Base-by-base conservation (phyloP, 2,329 filamentous ascomycete species). In the Coniochaeta sp. region DNA sequence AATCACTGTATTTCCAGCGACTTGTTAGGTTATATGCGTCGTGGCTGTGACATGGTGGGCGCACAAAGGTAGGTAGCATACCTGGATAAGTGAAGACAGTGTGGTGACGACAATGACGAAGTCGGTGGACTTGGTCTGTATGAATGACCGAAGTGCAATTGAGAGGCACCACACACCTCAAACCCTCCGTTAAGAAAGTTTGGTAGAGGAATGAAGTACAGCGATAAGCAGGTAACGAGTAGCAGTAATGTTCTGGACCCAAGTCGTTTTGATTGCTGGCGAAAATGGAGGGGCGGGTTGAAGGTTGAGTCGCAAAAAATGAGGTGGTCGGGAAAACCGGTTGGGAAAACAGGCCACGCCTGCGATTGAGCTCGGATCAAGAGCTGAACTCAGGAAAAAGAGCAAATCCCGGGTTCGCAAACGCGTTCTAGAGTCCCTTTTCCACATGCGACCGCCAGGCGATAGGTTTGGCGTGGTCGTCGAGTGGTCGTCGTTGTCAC, bases 241-340 rank as follows among this genome's bases (percentile, higher is more conserved):
- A 38, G 17, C 31, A 56, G 54, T 36, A 38, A 22, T 36, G 47
- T 31, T 26, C 47, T 52, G 47, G 22, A 22, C 43, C 43, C n/a
- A 47, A 24, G 43, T 22, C n/a, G 43, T 22, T 47, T 47, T 47
- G 43, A 24, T 24, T 11, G 43, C 19, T 40, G 38, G n/a, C 6
- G 56, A 58, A 58, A 44, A 43, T 44, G 34, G 56, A 44, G 56
- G 26, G 38, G 56, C 38, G 56, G 56, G 56, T 58, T 58, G 17
- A 44, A 31, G 38, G 26, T 44, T 36, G 38, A 58, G 19, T 24
- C 33, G 34, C n/a, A 11, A 43, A 44, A 58, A 58, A 44, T 58
- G 34, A 34, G 34, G 56, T 43, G 34, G 56, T 19, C 56, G 34
- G 56, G 56, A 12, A 58, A 58, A 58, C 17, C 24, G 47, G 14